A percentile compares a stretch with the other conserved stretches of the same genome.
These are phyloP conservation scores for Phlebopus sp. DNA, from an alignment of 1,284 basidiomycete genomes.

Conservation along the genomic window DNA sequence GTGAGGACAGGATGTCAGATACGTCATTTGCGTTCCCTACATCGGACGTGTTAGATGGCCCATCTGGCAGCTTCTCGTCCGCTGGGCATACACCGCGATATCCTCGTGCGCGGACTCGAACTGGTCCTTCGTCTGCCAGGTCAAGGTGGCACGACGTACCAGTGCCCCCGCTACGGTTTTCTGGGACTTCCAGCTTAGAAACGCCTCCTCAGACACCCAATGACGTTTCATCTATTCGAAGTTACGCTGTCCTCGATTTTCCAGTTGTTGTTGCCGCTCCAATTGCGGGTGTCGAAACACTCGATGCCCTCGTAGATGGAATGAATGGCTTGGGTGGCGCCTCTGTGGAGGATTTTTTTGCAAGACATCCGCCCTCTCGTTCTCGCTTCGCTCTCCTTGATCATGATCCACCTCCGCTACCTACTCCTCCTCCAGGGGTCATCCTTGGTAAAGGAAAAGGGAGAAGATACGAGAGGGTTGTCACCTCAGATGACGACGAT, in stretches of 20 bases:
- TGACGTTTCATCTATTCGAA: conserved; percentile 42
- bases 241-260: conserved; percentile 40
- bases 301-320: conserved; percentile 82
- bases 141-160: conserved; percentile 41
- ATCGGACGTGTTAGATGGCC: conserved; percentile 18
- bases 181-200: conserved; percentile 57
- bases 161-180: conserved; percentile 54
- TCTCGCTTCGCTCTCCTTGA: conserved; percentile 49
- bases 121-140: conserved; percentile 49
- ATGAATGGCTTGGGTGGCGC: conserved; percentile 60
- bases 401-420: conserved; percentile 73
- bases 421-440: conserved; percentile 77
- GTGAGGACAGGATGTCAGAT: conserved; percentile 15
- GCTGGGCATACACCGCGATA: conserved; percentile 30
- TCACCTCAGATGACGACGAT: conserved; percentile 44
- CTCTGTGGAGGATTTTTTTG: conserved; percentile 51
- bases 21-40: conserved; percentile 29
- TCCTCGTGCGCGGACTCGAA: conserved; percentile 50
- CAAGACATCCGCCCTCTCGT: conserved; percentile 41
- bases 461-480: conserved; percentile 38
- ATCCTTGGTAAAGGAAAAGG: conserved; percentile 62
- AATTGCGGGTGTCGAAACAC: conserved; percentile 71
- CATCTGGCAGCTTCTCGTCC: conserved; percentile 17
- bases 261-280: conserved; percentile 75
- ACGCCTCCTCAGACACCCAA: conserved; percentile 66